Base-by-base conservation (phyloP, 1,284 basidiomycete genomes). In the Phlebopus sp. region DNA sequence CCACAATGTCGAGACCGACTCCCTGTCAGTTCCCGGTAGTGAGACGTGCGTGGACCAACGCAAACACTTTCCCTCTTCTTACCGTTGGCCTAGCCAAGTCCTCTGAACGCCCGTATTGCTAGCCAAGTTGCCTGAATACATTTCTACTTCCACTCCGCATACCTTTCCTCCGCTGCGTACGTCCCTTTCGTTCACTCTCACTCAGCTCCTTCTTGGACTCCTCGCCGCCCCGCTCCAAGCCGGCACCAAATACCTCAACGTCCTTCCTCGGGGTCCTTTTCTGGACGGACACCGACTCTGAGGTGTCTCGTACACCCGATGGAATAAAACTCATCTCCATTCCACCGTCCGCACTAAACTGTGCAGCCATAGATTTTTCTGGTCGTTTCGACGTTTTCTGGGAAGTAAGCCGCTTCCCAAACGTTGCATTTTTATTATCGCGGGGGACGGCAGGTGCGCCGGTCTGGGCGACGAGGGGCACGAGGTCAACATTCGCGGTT, bases 101-200 rank as follows among this genome's bases (percentile, higher is more conserved):
- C n/a, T n/a, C n/a, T n/a, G n/a, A n/a, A n/a, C n/a, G n/a, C n/a
- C n/a, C n/a, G 21, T 45, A 35, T 14, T 32, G 2, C 40, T 49
- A 63, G 14, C 55, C 50, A 17, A 72, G 53, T 51, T 60, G 62
- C 66, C 83, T 74, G 66, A 94, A 92, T 3, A 80, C 81, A 67
- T 93, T 93, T 72, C 84, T 92, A 66, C 88, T 91, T 40, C 91
- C 92, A 62, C 91, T 94, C 48, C 92, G 73, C 50, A 88, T 78
- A 4, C 81, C 82, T 57, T 81, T 78, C 60, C 92, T 70, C 57
- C 88, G 73, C 38, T 86, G 76, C 21, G 78, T 86, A 63, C 92
- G 72, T 14, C 92, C 91, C 53, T 72, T 77, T 61, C 78, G 69
- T 47, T 84, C 82, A 49, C 70, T 73, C 56, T 87, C 84, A 30